Percentiles rank a stretch among this genome's conserved stretches.
phyloP scores from a whole-genome alignment of 495 filamentous ascomycete genomes.

The Neurospora terricola region DNA sequence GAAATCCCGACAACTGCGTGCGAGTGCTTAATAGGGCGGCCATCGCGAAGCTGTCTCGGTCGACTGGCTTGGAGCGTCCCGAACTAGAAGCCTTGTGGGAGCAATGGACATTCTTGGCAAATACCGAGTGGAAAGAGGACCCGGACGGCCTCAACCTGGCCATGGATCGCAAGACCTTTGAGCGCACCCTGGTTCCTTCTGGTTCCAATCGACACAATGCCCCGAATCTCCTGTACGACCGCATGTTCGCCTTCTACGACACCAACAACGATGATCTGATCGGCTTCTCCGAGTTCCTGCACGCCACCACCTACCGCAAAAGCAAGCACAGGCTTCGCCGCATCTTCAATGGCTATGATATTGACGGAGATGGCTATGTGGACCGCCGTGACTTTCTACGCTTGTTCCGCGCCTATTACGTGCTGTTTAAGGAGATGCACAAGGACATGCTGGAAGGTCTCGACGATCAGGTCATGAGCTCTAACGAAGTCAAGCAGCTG shows the following conservation, averaged over 20 bases:
- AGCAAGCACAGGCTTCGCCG: slow-evolving; percentile 62
- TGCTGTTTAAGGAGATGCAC: slow-evolving; percentile 74
- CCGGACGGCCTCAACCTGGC: slow-evolving; percentile 66
- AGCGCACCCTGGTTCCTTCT: slow-evolving; percentile 77
- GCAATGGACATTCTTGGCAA: slow-evolving; percentile 88
- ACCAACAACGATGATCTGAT: slow-evolving; percentile 80
- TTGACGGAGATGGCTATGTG: slow-evolving; percentile 82
- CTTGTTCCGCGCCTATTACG: slow-evolving; percentile 85
- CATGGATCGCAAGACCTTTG: slow-evolving; percentile 85
- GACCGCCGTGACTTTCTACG: slow-evolving; percentile 82
- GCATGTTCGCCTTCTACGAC: slow-evolving; percentile 95
- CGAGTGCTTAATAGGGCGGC: slow-evolving; percentile 54
- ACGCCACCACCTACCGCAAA: slow-evolving; percentile 72
- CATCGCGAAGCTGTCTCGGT: slow-evolving; percentile 53
- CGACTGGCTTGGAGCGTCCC: slow-evolving; percentile 68
- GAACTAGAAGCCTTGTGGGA: slow-evolving; percentile 92
- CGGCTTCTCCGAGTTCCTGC: slow-evolving; percentile 86
- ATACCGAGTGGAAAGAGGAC: slow-evolving; percentile 74
- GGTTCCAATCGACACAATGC: slow-evolving; percentile 62
- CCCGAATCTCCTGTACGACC: slow-evolving; percentile 86
- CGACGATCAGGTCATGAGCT: slow-evolving; percentile 70
- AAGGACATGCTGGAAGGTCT: slow-evolving; percentile 71
- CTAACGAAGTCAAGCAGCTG: slow-evolving; percentile 59
- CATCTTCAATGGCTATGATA: slow-evolving; percentile 84
- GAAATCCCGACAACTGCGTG: slow-evolving; percentile 57